These are phyloP conservation scores for Pseudotulostoma volvatum DNA, from an alignment of 495 filamentous ascomycete species.

Conservation along the genomic window DNA sequence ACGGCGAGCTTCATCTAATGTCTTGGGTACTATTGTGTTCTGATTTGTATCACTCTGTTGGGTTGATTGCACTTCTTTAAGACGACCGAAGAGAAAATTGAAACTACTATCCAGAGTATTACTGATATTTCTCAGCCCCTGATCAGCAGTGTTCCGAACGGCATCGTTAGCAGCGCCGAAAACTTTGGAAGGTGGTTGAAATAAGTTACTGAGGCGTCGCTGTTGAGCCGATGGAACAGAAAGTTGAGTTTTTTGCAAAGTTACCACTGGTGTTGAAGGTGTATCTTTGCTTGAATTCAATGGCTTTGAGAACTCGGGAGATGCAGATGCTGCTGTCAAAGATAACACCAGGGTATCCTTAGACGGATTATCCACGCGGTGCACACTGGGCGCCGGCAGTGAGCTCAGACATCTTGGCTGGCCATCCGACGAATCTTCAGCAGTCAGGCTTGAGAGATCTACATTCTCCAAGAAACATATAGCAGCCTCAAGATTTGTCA, in stretches of 20 bases:
- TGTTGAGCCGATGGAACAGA: constrained; percentile 31
- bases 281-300: constrained; percentile 15
- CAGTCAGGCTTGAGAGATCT: constrained; percentile 76
- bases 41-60: constrained; percentile 26
- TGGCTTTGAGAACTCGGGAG: constrained; percentile 20
- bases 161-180: constrained; percentile 71
- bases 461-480: constrained; percentile 96
- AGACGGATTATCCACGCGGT: constrained; percentile 16
- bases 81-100: constrained; percentile 80
- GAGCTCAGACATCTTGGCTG: constrained; percentile 38
- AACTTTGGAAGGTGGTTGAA: constrained; percentile 62
- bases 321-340: constrained; percentile 18
- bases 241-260: constrained; percentile 23
- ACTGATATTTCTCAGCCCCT: constrained; percentile 77
- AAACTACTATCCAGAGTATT: constrained; percentile 78
- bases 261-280: constrained; percentile 20
- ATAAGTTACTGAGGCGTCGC: constrained; percentile 64
- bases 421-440: constrained; percentile 55
- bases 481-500: constrained; percentile 90
- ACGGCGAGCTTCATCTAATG: constrained; percentile 79
- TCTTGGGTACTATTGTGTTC: constrained; percentile 52
- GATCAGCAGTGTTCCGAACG: constrained; percentile 73
- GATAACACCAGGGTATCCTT: constrained; percentile 19
- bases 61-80: constrained; percentile 45
- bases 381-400: constrained; percentile 35